These are phyloP conservation scores for Ganoderma boninense DNA, from an alignment of 1,284 basidiomycete genomes.

Conservation along the genomic window DNA sequence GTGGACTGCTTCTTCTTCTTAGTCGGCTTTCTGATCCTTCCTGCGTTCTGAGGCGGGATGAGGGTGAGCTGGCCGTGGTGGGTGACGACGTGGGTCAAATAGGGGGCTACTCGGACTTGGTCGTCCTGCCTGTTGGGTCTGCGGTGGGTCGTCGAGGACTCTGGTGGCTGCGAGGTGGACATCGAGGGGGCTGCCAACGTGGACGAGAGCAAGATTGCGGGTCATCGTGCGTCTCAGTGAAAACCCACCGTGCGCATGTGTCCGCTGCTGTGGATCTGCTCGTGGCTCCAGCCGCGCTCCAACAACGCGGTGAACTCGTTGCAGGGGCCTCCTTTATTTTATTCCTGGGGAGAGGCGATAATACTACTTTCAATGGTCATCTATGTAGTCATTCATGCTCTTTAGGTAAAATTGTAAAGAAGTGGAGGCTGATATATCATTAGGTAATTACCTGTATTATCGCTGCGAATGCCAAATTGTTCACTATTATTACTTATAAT, in stretches of 20 bases:
- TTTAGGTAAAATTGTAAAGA: too few species aligned
- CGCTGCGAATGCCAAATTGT: too few species aligned
- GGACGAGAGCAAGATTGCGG: constrained; percentile 18
- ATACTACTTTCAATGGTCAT: too few species aligned
- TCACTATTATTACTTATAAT: too few species aligned
- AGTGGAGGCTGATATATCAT: too few species aligned
- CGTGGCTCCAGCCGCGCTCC: constrained; percentile 6
- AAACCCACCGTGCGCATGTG: constrained; percentile 4
- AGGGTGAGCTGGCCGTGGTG: constrained; percentile 62
- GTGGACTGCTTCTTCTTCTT: constrained; percentile 31
- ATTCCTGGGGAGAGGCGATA: too few species aligned
- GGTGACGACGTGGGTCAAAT: constrained; percentile 62
- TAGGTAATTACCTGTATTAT: too few species aligned
- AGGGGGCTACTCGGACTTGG: constrained; percentile 60
- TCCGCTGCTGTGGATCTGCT: not conserved
- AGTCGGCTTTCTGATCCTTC: constrained; percentile 58
- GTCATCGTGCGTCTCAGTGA: constrained; percentile 15
- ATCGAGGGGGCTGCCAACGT: constrained; percentile 22
- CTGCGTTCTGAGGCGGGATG: constrained; percentile 60
- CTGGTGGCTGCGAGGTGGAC: constrained; percentile 30
- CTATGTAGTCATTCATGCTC: too few species aligned
- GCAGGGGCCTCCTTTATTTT: too few species aligned
- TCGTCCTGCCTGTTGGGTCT: constrained; percentile 30
- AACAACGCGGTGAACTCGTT: not conserved
- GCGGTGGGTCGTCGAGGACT: constrained; percentile 11